Evolutionary conservation across 129 eudicot genomes (phyloP).

Genomic region (Ambrosia trifida): DNA sequence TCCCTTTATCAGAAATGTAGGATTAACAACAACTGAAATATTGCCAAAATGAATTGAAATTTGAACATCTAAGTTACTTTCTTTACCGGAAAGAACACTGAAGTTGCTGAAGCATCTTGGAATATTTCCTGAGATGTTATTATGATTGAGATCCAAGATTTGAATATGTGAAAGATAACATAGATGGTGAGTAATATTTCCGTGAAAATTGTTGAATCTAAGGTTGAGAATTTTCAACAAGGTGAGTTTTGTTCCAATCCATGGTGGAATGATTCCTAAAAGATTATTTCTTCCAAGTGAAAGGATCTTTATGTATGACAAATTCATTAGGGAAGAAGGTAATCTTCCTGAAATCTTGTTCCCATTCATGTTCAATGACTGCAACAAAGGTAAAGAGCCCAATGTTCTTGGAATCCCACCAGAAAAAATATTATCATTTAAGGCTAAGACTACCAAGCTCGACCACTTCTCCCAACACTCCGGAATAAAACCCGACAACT

Average conservation of each 20-base stretch:
- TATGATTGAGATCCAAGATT: neutral
- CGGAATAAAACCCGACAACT: constrained; percentile 32
- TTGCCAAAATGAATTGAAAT: neutral
- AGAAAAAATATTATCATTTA: neutral
- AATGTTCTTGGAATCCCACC: constrained; percentile 9
- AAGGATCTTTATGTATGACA: neutral
- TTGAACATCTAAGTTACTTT: neutral
- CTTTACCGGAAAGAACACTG: neutral
- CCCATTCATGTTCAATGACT: neutral
- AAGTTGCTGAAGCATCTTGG: constrained; percentile 6
- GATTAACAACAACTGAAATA: no score
- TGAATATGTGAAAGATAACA: neutral
- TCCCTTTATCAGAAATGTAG: no score
- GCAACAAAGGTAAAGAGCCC: neutral
- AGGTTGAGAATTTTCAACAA: neutral
- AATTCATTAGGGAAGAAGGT: neutral
- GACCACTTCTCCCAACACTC: constrained; percentile 23
- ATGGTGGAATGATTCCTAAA: neutral
- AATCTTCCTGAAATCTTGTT: neutral
- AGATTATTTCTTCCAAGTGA: neutral
- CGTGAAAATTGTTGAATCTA: neutral
- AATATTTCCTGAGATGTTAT: neutral
- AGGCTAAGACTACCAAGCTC: constrained; percentile 5
- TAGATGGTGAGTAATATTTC: neutral
- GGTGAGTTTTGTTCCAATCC: constrained; percentile 6